Conservation (phyloP, 176 grass and related monocot species). For the Melocanna baccifera region DNA sequence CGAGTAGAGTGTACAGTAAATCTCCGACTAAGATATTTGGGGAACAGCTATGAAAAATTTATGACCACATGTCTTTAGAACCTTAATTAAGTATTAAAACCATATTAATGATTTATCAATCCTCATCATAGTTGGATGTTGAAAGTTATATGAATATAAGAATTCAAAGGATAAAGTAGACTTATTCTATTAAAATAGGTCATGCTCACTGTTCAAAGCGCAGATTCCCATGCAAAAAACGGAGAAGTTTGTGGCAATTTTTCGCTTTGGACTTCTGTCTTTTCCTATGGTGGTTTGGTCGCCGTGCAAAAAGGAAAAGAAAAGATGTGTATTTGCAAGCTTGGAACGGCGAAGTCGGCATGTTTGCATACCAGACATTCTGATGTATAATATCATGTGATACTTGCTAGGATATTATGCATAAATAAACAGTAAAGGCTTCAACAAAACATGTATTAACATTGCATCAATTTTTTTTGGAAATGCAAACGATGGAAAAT, state of each 20-base stretch:
- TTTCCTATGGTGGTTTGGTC: neutral
- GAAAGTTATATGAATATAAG: no score
- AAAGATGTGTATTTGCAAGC: neutral
- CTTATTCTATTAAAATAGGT: constrained; percentile 30
- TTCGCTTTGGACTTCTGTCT: constrained; percentile 37
- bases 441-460: no score
- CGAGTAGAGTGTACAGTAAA: no score
- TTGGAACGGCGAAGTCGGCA: constrained; percentile 5
- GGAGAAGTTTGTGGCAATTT: constrained; percentile 45
- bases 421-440: neutral
- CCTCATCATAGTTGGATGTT: no score
- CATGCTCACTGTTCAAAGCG: constrained; percentile 1
- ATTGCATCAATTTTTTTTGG: neutral
- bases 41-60: no score
- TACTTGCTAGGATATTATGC: neutral
- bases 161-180: no score
- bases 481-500: neutral
- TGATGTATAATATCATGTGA: neutral
- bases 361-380: neutral
- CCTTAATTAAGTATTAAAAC: no score
- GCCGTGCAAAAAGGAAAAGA: neutral
- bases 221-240: constrained; percentile 22
- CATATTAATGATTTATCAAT: no score
- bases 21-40: accelerated
- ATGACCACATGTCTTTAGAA: no score